Evolutionary conservation across 2,329 filamentous ascomycete genomes (phyloP).

Genomic region (Lachnellula subtilissima): DNA sequence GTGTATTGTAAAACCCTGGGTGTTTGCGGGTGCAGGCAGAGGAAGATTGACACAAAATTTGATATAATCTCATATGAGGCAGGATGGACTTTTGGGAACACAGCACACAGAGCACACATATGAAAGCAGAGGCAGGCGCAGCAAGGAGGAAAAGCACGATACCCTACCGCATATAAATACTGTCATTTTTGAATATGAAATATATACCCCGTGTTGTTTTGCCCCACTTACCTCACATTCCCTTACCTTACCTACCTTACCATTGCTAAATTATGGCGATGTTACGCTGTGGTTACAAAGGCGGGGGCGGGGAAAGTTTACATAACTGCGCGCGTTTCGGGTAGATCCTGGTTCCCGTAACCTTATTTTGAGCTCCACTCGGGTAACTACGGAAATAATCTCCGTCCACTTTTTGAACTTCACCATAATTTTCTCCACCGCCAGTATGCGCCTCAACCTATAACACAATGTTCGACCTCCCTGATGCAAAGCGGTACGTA

Average conservation of each 20-base stretch:
- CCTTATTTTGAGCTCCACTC: not conserved
- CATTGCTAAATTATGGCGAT: no score
- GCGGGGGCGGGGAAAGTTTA: not conserved
- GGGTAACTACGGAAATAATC: not conserved
- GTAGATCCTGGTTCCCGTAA: not conserved
- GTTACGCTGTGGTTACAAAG: not conserved
- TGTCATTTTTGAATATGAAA: not conserved
- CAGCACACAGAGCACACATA: not conserved
- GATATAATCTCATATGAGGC: not conserved
- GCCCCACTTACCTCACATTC: no score
- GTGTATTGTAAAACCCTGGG: not conserved
- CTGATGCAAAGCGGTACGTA: slow-evolving; percentile 48
- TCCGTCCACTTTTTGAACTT: not conserved
- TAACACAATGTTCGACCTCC: slow-evolving; percentile 45
- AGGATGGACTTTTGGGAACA: not conserved
- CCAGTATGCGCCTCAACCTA: not conserved
- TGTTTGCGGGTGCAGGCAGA: not conserved
- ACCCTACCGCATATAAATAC: slow-evolving; percentile 12
- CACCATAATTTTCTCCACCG: not conserved
- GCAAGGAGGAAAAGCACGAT: slow-evolving; percentile 20
- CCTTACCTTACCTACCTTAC: no score
- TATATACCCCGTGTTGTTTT: not conserved
- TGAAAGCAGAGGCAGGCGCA: slow-evolving; percentile 1
- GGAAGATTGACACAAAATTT: not conserved
- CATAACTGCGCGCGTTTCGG: not conserved